These are phyloP conservation scores for Stellera chamaejasme DNA, from an alignment of 345 rosid genomes.

Conservation along the genomic window DNA sequence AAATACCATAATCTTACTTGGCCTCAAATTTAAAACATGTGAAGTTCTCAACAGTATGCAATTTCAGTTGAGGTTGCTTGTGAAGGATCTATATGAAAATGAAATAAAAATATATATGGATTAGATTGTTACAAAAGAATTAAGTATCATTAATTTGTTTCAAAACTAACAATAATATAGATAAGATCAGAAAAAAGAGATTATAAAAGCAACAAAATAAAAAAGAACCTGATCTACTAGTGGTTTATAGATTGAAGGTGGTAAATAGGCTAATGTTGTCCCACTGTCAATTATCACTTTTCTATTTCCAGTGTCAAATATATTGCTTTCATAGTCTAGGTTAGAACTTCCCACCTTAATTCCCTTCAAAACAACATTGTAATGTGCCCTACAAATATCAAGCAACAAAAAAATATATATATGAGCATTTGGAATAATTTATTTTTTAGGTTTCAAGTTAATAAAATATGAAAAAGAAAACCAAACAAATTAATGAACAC, in stretches of 20 bases:
- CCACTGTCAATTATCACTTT: slow-evolving; percentile 41
- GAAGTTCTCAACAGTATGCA: slow-evolving; percentile 21
- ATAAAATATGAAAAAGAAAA: no score
- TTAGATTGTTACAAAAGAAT: no score
- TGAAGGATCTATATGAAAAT: slow-evolving; percentile 18
- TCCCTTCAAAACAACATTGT: slow-evolving; percentile 34
- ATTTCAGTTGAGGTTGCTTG: slow-evolving; percentile 16
- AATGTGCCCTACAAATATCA: slow-evolving; percentile 32
- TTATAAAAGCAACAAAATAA: neutral
- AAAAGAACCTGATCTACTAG: slow-evolving; percentile 25
- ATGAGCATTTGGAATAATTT: no score
- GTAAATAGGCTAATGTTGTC: slow-evolving; percentile 44
- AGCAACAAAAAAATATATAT: neutral
- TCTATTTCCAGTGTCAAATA: slow-evolving; percentile 19
- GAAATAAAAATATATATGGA: neutral
- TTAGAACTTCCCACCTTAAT: slow-evolving; percentile 36
- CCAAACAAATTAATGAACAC: neutral
- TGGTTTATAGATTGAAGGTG: slow-evolving; percentile 24
- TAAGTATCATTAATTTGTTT: no score
- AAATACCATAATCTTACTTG: slow-evolving; percentile 18
- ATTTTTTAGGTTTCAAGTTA: no score
- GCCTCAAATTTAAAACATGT: slow-evolving; percentile 21
- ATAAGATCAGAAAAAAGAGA: no score
- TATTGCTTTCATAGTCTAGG: slow-evolving; percentile 27
- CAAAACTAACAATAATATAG: neutral